Evolutionary conservation across 495 filamentous ascomycete species (phyloP).

Genomic region (Neurospora africana): DNA sequence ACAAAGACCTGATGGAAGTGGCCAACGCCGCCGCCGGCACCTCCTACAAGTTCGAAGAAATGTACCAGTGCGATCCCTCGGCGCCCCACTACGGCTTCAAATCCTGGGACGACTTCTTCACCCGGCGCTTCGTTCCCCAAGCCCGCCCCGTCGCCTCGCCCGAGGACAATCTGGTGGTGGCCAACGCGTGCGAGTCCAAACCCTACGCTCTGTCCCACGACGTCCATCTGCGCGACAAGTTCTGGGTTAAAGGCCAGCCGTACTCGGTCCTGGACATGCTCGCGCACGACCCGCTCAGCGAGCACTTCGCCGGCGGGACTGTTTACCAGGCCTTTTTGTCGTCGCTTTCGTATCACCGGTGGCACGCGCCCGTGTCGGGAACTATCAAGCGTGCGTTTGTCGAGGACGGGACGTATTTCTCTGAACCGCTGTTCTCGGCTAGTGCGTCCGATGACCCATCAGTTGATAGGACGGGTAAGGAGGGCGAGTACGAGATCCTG

Average conservation of each 20-base stretch:
- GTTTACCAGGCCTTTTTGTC: slow-evolving; percentile 61
- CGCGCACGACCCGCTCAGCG: slow-evolving; percentile 36
- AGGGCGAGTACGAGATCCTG: slow-evolving; percentile 25
- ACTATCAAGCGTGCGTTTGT: slow-evolving; percentile 45
- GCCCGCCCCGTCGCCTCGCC: slow-evolving; percentile 50
- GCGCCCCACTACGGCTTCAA: slow-evolving; percentile 47
- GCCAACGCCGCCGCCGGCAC: slow-evolving; percentile 36
- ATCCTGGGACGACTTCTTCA: slow-evolving; percentile 75
- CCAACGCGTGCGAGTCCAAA: slow-evolving; percentile 56
- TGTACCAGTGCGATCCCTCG: slow-evolving; percentile 41
- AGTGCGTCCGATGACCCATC: not conserved
- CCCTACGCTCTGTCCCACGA: slow-evolving; percentile 35
- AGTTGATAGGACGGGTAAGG: slow-evolving; percentile 23
- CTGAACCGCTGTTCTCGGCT: slow-evolving; percentile 41
- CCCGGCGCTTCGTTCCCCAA: slow-evolving; percentile 38
- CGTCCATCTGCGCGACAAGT: slow-evolving; percentile 39
- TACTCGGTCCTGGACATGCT: slow-evolving; percentile 58
- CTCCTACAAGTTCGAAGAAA: slow-evolving; percentile 38
- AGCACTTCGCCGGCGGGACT: slow-evolving; percentile 47
- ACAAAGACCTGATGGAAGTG: slow-evolving; percentile 34
- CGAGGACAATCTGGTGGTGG: slow-evolving; percentile 43
- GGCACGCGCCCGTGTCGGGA: slow-evolving; percentile 56
- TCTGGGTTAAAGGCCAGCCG: slow-evolving; percentile 63
- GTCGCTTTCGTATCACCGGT: slow-evolving; percentile 57
- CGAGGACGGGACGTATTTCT: slow-evolving; percentile 57